Base-by-base conservation (phyloP, 164 flowering plant genomes). In the Cinnamomum micranthum region DNA sequence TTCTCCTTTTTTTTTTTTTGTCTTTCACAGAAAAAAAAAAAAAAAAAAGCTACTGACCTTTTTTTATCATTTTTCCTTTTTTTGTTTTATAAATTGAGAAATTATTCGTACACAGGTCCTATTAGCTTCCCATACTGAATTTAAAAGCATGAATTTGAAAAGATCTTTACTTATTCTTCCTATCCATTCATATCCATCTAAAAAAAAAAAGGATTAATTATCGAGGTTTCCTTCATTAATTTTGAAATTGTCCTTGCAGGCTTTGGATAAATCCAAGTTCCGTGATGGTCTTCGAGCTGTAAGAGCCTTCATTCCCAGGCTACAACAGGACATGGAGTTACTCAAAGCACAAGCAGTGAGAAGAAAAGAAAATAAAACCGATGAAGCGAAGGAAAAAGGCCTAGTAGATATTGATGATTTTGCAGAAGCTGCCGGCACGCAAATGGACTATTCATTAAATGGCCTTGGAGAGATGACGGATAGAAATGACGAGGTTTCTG, bases 251-350 rank as follows among this genome's bases (percentile, higher is more conserved):
- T 17, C 3, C 41, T 75, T 78, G 59, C 85, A 95, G 98, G 99
- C 99, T 25, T 80, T 95, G 79, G 92, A 91, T 69, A 93, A 95
- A 82, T 92, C 99, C 71, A 92, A 89, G 77, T 86, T 87, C 76
- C 71, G 88, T 75, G 98, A 95, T 79, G 92, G 88, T 50, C 87
- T 95, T 22, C 84, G 97, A 68, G 90, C 94, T 72, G 91, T 93
- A 22, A 81, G 90, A 79, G 87, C 74, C 70, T 84, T 82, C 78
- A 91, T 93, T 70, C 99, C 99, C 31, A 87, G 85, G 78, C 94
- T 93, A 22, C 88, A 93, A 76, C 93, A 87, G 68, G 95, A 90
- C 20, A 90, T 95, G 63, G 91, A 85, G 80, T 83, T 92, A 70
- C 88, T 90, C 73, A 87, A 75, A 76, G 89, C 81, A 17, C 87